Percentiles rank a stretch among this genome's conserved stretches.
Evolutionary conservation across 2,329 filamentous ascomycete genomes (phyloP).

Genomic region (Hirsutella rhossiliensis): DNA sequence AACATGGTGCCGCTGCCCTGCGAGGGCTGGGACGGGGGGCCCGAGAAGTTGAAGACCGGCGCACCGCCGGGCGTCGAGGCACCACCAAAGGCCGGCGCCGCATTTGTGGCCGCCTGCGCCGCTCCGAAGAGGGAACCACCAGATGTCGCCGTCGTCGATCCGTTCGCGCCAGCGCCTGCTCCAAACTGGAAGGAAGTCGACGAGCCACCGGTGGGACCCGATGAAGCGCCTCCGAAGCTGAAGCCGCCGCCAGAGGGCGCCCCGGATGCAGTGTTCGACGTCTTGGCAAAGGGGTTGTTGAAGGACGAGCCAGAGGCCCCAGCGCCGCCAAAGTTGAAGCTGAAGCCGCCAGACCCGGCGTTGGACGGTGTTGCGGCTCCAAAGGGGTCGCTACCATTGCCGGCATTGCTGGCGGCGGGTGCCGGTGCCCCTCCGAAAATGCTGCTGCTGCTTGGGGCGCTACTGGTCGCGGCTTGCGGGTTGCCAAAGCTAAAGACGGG

Average conservation of each 20-base stretch:
- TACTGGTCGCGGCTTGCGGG: slow-evolving; percentile 3
- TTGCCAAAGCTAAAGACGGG: slow-evolving; percentile 23
- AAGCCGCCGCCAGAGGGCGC: slow-evolving; percentile 20
- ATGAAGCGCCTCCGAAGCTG: slow-evolving; percentile 21
- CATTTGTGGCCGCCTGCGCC: slow-evolving; percentile 9
- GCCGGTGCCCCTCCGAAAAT: slow-evolving; percentile 21
- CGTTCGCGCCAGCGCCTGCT: slow-evolving; percentile 7
- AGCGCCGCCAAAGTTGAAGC: slow-evolving; percentile 18
- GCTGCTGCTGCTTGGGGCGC: slow-evolving; percentile 24
- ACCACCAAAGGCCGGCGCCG: slow-evolving; percentile 18
- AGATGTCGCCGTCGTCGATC: slow-evolving; percentile 10
- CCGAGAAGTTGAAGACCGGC: slow-evolving; percentile 27
- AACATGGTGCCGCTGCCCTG: slow-evolving; percentile 17
- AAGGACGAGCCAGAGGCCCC: slow-evolving; percentile 16
- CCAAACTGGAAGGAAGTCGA: slow-evolving; percentile 26
- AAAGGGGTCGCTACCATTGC: slow-evolving; percentile 24
- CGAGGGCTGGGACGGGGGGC: slow-evolving; percentile 15
- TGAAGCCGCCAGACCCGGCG: slow-evolving; percentile 15
- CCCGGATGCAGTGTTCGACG: slow-evolving; percentile 9
- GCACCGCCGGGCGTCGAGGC: slow-evolving; percentile 15
- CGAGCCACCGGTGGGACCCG: slow-evolving; percentile 14
- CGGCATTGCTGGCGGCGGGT: slow-evolving; percentile 10
- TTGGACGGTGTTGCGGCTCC: slow-evolving; percentile 14
- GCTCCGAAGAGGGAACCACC: slow-evolving; percentile 14
- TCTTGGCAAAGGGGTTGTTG: slow-evolving; percentile 27